These are phyloP conservation scores for Balamuthia mandrillaris DNA, from an alignment of 208 protist genomes.

Conservation along the genomic window DNA sequence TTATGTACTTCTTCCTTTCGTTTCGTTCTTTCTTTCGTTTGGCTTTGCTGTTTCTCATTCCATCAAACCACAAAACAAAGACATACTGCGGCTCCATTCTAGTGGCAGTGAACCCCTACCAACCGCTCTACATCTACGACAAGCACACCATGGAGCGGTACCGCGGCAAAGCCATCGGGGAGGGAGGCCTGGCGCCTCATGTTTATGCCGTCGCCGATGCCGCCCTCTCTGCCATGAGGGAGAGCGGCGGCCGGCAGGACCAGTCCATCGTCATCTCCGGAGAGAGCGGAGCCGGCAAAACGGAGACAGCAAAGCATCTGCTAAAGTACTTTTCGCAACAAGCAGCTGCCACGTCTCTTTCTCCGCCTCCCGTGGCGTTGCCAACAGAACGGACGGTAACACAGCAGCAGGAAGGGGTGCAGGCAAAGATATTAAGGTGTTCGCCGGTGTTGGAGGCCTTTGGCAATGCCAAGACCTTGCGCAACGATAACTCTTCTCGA, in stretches of 20 bases:
- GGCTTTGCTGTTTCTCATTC: too few species aligned
- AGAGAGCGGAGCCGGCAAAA: slow-evolving; percentile 39
- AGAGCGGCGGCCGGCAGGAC: slow-evolving; percentile 54
- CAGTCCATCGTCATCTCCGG: slow-evolving; percentile 55
- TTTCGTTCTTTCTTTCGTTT: too few species aligned
- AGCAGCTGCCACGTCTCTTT: slow-evolving; percentile 47
- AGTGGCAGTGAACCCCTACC: slow-evolving; percentile 83
- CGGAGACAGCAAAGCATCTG: slow-evolving; percentile 43
- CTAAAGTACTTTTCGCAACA: neutral
- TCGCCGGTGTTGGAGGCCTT: neutral
- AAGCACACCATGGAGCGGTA: slow-evolving; percentile 38
- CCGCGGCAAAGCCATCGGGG: slow-evolving; percentile 51
- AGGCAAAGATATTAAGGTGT: neutral
- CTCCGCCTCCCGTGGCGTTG: neutral
- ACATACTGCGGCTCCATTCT: slow-evolving; percentile 84
- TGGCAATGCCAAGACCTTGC: slow-evolving; percentile 42
- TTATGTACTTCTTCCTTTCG: too few species aligned
- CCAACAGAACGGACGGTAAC: neutral
- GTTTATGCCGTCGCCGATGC: slow-evolving; percentile 53
- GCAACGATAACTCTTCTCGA: slow-evolving; percentile 36
- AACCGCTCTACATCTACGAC: slow-evolving; percentile 65
- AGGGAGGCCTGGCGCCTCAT: slow-evolving; percentile 50
- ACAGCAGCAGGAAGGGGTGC: neutral
- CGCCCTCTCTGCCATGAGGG: slow-evolving; percentile 65
- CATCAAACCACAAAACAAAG: too few species aligned